phyloP scores from a whole-genome alignment of 805 yeast species.

The Maudiozyma pseudohumilis region DNA sequence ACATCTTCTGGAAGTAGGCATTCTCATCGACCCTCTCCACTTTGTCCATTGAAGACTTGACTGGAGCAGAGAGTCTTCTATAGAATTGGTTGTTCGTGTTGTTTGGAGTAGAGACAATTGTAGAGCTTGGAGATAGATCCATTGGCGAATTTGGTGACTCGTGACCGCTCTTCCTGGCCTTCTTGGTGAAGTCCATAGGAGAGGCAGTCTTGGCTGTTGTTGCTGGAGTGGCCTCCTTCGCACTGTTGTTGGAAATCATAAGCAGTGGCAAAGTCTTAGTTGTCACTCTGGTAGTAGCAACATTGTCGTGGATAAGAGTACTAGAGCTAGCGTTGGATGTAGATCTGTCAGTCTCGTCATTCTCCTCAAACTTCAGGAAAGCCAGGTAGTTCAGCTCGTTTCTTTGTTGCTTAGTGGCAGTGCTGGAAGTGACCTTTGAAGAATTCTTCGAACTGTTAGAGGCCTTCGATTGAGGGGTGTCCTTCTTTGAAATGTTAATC shows the following conservation, averaged over 20 bases:
- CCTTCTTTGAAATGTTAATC: neutral
- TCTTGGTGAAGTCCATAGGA: neutral
- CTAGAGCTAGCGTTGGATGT: conserved; percentile 1
- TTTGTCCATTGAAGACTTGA: neutral
- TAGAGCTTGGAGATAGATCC: conserved; percentile 6
- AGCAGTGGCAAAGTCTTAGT: conserved; percentile 1
- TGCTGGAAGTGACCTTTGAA: too few relatives aligned
- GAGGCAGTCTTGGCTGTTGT: conserved; percentile 1
- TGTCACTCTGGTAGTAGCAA: neutral
- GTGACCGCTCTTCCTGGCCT: neutral
- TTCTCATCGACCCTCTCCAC: neutral
- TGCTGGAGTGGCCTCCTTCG: conserved; percentile 1
- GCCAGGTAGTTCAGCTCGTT: conserved; percentile 5
- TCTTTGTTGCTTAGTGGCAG: neutral
- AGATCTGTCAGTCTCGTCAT: conserved; percentile 2
- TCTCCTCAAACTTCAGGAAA: conserved; percentile 6
- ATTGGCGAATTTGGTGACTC: conserved; percentile 2
- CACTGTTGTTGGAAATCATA: neutral
- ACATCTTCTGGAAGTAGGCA: conserved; percentile 1
- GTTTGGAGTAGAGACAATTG: conserved; percentile 6
- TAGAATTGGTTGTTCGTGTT: neutral
- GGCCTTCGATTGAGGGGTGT: neutral
- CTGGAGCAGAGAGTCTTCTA: conserved; percentile 4
- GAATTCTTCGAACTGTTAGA: too few relatives aligned
- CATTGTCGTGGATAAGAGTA: neutral